Conservation (phyloP, 179 eudicot genomes). For the Carnegiea gigantea region DNA sequence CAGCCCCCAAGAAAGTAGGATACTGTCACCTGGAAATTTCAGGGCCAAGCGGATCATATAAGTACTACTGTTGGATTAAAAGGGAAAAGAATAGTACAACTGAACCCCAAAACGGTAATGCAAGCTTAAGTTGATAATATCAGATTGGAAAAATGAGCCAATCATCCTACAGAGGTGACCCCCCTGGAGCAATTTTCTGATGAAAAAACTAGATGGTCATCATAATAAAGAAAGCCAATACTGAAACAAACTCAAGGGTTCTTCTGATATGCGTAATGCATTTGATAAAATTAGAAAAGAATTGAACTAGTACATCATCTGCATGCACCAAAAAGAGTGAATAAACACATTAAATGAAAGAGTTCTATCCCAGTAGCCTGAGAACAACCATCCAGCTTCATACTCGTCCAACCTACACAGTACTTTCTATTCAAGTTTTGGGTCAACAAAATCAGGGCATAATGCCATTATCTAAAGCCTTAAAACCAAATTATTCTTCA, state of each 20-base stretch:
- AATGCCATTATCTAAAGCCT: neutral
- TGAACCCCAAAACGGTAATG: conserved; percentile 7
- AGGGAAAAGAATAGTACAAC: neutral
- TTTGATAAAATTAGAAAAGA: neutral
- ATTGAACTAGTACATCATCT: neutral
- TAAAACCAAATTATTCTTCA: neutral
- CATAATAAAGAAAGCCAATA: neutral
- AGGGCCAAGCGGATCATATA: neutral
- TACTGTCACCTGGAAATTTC: conserved; percentile 3
- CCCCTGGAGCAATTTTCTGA: neutral
- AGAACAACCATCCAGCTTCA: neutral
- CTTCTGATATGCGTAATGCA: neutral
- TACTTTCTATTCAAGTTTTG: neutral
- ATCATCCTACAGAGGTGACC: neutral
- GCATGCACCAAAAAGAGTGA: neutral
- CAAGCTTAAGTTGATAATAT: neutral
- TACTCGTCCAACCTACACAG: neutral
- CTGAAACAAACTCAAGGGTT: neutral
- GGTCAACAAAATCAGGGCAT: neutral
- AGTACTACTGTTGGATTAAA: neutral
- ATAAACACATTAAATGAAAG: conserved; percentile 6
- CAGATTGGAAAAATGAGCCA: neutral
- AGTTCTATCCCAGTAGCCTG: neutral
- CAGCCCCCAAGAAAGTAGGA: neutral
- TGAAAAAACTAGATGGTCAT: conserved; percentile 1